Evolutionary conservation across 169 alveolate species (phyloP).

Genomic region (Plasmodium berghei): DNA sequence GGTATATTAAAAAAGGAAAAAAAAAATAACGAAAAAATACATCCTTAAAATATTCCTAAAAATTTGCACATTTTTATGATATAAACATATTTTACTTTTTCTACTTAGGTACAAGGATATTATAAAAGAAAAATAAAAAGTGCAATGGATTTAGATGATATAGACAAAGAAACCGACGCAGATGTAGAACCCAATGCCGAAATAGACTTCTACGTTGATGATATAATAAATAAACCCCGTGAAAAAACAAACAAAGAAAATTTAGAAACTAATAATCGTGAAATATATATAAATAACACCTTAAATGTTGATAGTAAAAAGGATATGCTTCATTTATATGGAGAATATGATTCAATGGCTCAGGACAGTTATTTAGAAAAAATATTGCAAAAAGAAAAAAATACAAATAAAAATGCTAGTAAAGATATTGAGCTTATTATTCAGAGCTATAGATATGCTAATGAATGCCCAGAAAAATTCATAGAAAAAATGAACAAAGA

Average conservation of each 20-base stretch:
- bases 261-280: background rate
- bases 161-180: slow-evolving; percentile 15
- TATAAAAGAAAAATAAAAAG: slow-evolving; percentile 56
- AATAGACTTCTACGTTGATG: background rate
- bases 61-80: too few species aligned
- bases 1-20: background rate
- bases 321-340: slow-evolving; percentile 38
- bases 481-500: slow-evolving; percentile 19
- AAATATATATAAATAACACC: background rate
- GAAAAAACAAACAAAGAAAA: background rate
- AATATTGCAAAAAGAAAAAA: slow-evolving; percentile 35
- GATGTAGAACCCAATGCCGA: slow-evolving; percentile 9
- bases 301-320: slow-evolving; percentile 20
- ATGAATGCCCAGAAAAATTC: slow-evolving; percentile 28
- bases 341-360: slow-evolving; percentile 20
- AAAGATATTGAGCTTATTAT: slow-evolving; percentile 55
- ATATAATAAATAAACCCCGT: background rate
- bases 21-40: too few species aligned
- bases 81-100: background rate
- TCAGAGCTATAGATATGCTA: slow-evolving; percentile 31
- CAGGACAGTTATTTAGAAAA: slow-evolving; percentile 40
- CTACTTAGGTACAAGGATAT: slow-evolving; percentile 57
- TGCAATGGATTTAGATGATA: slow-evolving; percentile 15
- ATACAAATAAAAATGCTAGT: slow-evolving; percentile 15
- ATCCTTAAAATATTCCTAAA: too few species aligned